Evolutionary conservation across 768 basidiomycete species (phyloP), one percentile per base, ranked within the genome.

Genomic region (Solioccasus polychromus): DNA sequence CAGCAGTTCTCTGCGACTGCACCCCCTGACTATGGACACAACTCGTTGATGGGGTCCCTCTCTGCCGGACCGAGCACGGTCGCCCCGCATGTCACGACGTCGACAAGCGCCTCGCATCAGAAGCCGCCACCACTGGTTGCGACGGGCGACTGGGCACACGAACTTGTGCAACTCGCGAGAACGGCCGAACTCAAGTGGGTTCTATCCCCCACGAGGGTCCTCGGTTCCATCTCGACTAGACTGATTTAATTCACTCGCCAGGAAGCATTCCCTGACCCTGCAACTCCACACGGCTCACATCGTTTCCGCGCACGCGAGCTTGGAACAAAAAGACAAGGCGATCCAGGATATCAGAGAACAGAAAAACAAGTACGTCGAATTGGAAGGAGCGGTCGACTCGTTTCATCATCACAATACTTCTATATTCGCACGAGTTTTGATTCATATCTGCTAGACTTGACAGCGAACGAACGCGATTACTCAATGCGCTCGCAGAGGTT

Each of bases 271-370:
- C 4, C 62, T 92, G 51, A 87, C 87, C 8, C 69, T 92, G 34
- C 89, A 92, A 63, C 69, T 92, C 28, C 90, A 92, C 54, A 92
- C 90, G 9, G 88, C 90, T 9, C 88, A 92, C 60, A 88, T 92
- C 34, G 71, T 92, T 3, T 88, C 89, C 8, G 88, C 88, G 6
- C 88, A 92, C 61, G 81, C 86, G 2, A 77, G 82, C 24, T 70
- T 92, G 5, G 86, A 90, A 49, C 79, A 85, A 61, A 90, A 89
- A 62, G 77, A 77, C 51, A 87, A 81, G 53, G 77, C 84, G 8
- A 79, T 92, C 14, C 85, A 91, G 66, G 88, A 91, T 60, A 70
- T 92, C 35, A 79, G 78, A 43, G 88, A 89, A 63, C 89, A 92
- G 69, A 85, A 84, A 65, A 89, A 91, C 63, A 84, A 86, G 88